Base-by-base conservation (phyloP, 2,329 filamentous ascomycete genomes). In the Trichophyton benhamiae region DNA sequence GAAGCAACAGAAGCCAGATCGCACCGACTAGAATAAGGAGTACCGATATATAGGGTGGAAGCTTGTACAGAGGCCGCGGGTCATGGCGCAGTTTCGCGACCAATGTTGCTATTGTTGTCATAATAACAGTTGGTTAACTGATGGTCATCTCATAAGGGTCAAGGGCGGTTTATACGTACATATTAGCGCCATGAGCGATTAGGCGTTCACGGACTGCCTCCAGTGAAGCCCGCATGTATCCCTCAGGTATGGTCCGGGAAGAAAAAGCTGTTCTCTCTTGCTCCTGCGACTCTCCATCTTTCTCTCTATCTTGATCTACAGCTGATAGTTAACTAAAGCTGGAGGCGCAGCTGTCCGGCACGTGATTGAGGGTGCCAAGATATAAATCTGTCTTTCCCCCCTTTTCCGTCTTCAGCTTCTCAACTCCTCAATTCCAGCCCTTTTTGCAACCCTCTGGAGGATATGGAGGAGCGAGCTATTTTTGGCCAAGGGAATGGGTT, bases 1-100 rank as follows among this genome's bases (percentile, higher is more conserved):
- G 94, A 1, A 99, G 83, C 36, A 97, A 80, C 22, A 96, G 83
- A 13, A 99, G 84, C 89, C 92, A 99, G 67, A 84, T 83, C 61
- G 96, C 83, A 60, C 94, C 94, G 68, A 96, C 82, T 57, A 92
- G 69, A 68, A 97, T 85, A 75, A 88, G 95, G 46, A 95, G 78
- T 59, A 90, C 81, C 38, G 92, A 96, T 38, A 97, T 78, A 77
- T 95, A 92, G 13, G 91, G 89, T 46, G 92, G 91, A 17, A 95
- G 77, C n/a, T 72, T 69, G 66, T 72, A 75, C 65, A 94, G 83
- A 62, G 96, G 79, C 66, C 88, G 84, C 68, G 89, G 87, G 74
- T 96, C 88, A 74, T 85, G 85, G 71, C 90, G 87, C 70, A 96
- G 79, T 52, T 72, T 75, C 69, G 72, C 70, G 70, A 77, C 69